phyloP scores from a whole-genome alignment of 2,329 filamentous ascomycete genomes.

The Microcyclospora pomicola region DNA sequence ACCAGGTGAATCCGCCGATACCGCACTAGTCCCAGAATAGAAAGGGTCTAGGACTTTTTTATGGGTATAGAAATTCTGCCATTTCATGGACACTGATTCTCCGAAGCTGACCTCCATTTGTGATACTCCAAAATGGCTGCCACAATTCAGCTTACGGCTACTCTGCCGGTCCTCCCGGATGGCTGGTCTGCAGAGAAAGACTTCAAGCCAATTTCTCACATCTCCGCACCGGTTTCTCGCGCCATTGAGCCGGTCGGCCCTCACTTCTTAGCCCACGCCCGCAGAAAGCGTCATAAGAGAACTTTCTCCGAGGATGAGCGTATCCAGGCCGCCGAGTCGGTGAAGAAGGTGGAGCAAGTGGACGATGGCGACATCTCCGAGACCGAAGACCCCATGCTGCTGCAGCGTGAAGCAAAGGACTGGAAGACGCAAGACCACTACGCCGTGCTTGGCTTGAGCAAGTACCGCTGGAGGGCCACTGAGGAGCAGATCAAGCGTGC shows the following conservation, averaged over 20 bases:
- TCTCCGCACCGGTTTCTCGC: constrained; percentile 67
- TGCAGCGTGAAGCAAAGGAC: constrained; percentile 90
- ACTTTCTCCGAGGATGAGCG: constrained; percentile 98
- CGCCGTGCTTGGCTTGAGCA: constrained; percentile 82
- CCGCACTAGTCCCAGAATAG: too few species aligned
- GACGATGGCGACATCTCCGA: constrained; percentile 88
- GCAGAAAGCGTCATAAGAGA: constrained; percentile 76
- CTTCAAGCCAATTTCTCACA: constrained; percentile 69
- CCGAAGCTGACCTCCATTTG: neutral
- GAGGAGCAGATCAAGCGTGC: constrained; percentile 98
- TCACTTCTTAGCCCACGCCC: constrained; percentile 94
- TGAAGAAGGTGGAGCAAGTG: constrained; percentile 88
- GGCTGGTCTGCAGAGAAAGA: constrained; percentile 82
- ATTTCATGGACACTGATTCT: neutral
- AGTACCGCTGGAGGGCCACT: constrained; percentile 82
- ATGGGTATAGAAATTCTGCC: too few species aligned
- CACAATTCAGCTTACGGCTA: constrained; percentile 45
- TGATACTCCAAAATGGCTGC: constrained; percentile 45
- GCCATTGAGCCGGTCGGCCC: constrained; percentile 92
- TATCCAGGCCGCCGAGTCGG: constrained; percentile 86
- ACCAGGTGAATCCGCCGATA: too few species aligned
- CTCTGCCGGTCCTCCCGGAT: constrained; percentile 61
- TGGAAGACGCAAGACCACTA: constrained; percentile 99
- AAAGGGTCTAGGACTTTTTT: too few species aligned
- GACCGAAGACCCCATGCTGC: constrained; percentile 81